Evolutionary conservation across 2,329 filamentous ascomycete species (phyloP).

Genomic region (Aureobasidium sp.): DNA sequence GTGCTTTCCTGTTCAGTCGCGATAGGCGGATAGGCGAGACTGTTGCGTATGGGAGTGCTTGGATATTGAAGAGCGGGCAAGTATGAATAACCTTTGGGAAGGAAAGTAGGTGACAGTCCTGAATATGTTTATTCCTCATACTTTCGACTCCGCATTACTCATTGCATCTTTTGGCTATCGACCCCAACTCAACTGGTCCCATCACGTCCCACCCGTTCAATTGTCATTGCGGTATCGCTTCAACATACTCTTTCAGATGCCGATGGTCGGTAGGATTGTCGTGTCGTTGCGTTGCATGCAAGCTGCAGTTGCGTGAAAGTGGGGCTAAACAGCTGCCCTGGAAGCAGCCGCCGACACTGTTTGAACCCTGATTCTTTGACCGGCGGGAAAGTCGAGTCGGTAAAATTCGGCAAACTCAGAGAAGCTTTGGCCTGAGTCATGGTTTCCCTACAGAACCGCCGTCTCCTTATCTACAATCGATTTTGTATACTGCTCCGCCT

Average conservation of each 20-base stretch:
- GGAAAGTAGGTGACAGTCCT: not conserved
- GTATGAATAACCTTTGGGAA: not conserved
- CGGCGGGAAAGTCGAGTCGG: not conserved
- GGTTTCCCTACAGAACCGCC: not conserved
- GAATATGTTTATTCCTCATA: constrained; percentile 1
- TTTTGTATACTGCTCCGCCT: not conserved
- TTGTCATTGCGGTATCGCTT: constrained; percentile 2
- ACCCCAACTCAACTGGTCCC: not conserved
- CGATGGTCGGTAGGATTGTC: constrained; percentile 8
- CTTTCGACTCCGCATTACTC: constrained; percentile 9
- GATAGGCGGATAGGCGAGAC: constrained; percentile 9
- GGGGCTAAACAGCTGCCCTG: not conserved
- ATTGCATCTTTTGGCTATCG: not conserved
- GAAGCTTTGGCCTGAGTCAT: constrained; percentile 1
- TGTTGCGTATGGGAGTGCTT: not conserved
- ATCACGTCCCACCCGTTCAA: not conserved
- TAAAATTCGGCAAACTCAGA: constrained; percentile 2
- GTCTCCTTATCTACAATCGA: not conserved
- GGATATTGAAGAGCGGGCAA: not conserved
- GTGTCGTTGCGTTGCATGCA: constrained; percentile 1
- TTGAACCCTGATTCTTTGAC: not conserved
- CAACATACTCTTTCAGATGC: not conserved
- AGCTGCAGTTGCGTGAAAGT: not conserved
- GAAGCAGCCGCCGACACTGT: not conserved
- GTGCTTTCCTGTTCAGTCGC: not conserved